A percentile compares a stretch with the other conserved stretches of the same genome.
Conservation (phyloP, 1,284 basidiomycete species). For the Ganoderma lingzhi region DNA sequence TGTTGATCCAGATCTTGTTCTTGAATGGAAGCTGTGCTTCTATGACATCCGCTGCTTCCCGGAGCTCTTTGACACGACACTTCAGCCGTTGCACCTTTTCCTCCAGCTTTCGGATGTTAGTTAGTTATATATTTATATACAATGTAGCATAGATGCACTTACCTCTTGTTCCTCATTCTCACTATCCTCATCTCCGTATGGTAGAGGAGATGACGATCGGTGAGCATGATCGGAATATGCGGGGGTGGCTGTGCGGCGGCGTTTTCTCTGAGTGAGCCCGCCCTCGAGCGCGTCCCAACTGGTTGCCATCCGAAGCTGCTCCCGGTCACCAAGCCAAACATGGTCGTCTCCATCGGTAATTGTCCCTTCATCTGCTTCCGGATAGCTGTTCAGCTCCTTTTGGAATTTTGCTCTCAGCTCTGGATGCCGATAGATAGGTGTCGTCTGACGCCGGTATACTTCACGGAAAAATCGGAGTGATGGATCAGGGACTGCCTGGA, state of each 20-base stretch:
- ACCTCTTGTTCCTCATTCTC: neutral
- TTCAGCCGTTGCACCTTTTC: neutral
- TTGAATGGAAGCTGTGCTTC: neutral
- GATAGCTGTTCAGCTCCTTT: neutral
- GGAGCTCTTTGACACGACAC: neutral
- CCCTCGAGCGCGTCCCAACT: neutral
- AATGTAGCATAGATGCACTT: neutral
- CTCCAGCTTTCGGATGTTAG: neutral
- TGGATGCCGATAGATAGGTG: neutral
- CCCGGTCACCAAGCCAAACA: neutral
- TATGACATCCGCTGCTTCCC: neutral
- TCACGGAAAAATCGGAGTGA: neutral
- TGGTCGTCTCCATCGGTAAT: neutral
- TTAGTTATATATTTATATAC: neutral
- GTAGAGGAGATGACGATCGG: neutral
- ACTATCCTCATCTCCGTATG: neutral
- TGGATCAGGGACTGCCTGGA: constrained; percentile 17
- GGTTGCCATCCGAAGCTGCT: neutral
- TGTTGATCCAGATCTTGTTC: constrained; percentile 3
- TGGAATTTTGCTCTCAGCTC: neutral
- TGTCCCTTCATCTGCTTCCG: neutral
- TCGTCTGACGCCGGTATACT: neutral
- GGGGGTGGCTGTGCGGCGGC: neutral
- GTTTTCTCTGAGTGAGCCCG: neutral
- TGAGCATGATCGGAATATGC: neutral